Evolutionary conservation across 2,329 filamentous ascomycete species (phyloP), one percentile per base, ranked within the genome.

Genomic region (Periconia sp.): DNA sequence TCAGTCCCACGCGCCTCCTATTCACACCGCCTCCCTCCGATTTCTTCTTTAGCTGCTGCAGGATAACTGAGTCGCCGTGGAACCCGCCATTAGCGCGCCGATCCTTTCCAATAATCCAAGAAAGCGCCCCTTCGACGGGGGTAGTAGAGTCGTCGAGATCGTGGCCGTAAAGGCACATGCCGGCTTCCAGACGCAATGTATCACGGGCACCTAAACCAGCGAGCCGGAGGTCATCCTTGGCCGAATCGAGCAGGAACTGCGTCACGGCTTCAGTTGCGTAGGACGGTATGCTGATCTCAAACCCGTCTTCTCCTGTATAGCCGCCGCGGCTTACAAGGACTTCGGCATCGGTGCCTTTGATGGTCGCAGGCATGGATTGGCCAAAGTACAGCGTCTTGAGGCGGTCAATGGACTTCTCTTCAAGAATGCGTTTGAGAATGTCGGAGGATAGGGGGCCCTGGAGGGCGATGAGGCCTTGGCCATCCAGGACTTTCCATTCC

Each of bases 81-180:
- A 96, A 99, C n/a, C 85, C 85, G 13, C 87, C 87, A 5, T 77
- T 76, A 19, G 82, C 77, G 50, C 87, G 87, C 17, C 93, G 85
- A 52, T 88, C 85, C 70, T 91, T 92, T 59, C 89, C 87, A 55
- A 99, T 87, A 68, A 97, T 84, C 93, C 94, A 99, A 55, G 80
- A 80, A 0, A 91, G 76, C 1, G 79, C 81, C 1, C 83, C 87
- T 69, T 86, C 83, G 5, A 88, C 85, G 1, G 88, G 87, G 1
- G 88, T 90, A 11, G 84, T 88, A 0, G 79, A 79, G 53, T 96
- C 93, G 72, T 95, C 87, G 37, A 99, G 84, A 74, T 99, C 94
- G 77, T 97, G 91, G n/a, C 94, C 94, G 77, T 99, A 99, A n/a
- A 99, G 83, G 75, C 94, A 99, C 93, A 99, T 96, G 56, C 94